Base-by-base conservation (phyloP, 768 basidiomycete genomes). In the Termitomyces titanicus region DNA sequence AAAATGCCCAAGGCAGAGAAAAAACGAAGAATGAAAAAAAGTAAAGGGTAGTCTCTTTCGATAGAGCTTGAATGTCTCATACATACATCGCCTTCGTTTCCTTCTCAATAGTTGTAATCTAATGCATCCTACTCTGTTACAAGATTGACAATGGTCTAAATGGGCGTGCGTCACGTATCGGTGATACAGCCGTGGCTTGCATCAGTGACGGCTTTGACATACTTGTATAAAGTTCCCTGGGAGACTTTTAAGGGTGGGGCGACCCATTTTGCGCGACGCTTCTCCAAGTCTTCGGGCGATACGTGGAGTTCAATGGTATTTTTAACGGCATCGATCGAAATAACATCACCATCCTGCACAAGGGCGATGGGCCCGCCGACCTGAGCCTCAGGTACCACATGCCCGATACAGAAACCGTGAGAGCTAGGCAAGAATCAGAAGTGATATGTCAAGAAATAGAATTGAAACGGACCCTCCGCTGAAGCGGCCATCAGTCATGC, bases 1-100 rank as follows among this genome's bases (percentile, higher is more conserved):
- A 98, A 98, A 75, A 93, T 98, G 79, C 91, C 95, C 44, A 98
- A 98, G 68, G 85, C 88, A 39, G 93, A 96, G 72, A 98, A 98
- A 78, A 92, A 92, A 74, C 81, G 84, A 39, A 82, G 81, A 59
- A 79, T 98, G 63, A 97, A 92, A 63, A 79, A 78, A 64, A 73
- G 70, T 46, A 74, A 68, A 59, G 55, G 57, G 51, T 64, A 53
- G 42, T n/a, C 5, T 11, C 3, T 35, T 17, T 18, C 9, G 12
- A 9, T 27, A 3, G 22, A 18, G 18, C 9, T 40, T 40, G 35
- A 34, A 47, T 24, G 17, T 2, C 2, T 2, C 12, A 18, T 22
- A 34, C 10, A 22, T 17, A 17, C 5, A 34, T 37, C 8, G 8
- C 15, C 24, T 35, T 25, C 22, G 24, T 25, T 49, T 49, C n/a